A percentile compares a stretch with the other conserved stretches of the same genome.
Conservation (phyloP, 2,329 filamentous ascomycete genomes). For the Fusarium newnesense region DNA sequence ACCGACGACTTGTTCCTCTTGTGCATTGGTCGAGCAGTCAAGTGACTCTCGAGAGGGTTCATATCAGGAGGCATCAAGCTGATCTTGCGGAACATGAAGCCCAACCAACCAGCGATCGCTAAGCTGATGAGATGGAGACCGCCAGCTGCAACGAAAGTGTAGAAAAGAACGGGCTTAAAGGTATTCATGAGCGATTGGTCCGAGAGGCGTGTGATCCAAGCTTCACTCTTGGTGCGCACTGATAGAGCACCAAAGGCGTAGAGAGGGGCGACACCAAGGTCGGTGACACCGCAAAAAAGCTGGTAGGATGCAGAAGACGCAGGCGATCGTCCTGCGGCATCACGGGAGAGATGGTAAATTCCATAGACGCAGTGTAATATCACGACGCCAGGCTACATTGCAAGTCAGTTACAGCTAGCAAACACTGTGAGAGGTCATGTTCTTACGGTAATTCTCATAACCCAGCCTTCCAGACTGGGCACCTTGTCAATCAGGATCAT, state of each 20-base stretch:
- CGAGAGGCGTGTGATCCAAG: constrained; percentile 76
- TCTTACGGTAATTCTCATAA: constrained; percentile 80
- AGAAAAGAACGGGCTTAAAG: constrained; percentile 75
- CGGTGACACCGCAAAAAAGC: constrained; percentile 80
- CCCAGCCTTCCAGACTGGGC: constrained; percentile 73
- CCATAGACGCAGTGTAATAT: constrained; percentile 79
- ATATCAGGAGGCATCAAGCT: constrained; percentile 86
- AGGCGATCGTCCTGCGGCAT: constrained; percentile 76
- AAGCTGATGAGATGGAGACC: constrained; percentile 78
- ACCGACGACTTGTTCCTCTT: constrained; percentile 77
- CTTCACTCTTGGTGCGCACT: constrained; percentile 54
- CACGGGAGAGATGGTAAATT: constrained; percentile 81
- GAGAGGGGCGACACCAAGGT: constrained; percentile 66
- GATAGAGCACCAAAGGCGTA: constrained; percentile 66
- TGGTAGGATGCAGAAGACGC: constrained; percentile 89
- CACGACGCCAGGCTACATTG: constrained; percentile 75
- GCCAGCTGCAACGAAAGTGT: constrained; percentile 70
- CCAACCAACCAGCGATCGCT: constrained; percentile 77
- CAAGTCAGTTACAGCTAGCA: constrained; percentile 11
- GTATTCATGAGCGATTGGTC: constrained; percentile 64
- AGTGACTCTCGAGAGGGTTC: constrained; percentile 89
- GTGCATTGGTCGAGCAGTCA: constrained; percentile 77
- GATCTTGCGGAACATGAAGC: constrained; percentile 84
- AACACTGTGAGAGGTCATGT: background rate
- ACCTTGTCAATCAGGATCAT: constrained; percentile 81